A percentile compares a stretch with the other conserved stretches of the same genome.
Evolutionary conservation across 192 early-diverging fungal species (phyloP).

Genomic region (Coemansia sp.): DNA sequence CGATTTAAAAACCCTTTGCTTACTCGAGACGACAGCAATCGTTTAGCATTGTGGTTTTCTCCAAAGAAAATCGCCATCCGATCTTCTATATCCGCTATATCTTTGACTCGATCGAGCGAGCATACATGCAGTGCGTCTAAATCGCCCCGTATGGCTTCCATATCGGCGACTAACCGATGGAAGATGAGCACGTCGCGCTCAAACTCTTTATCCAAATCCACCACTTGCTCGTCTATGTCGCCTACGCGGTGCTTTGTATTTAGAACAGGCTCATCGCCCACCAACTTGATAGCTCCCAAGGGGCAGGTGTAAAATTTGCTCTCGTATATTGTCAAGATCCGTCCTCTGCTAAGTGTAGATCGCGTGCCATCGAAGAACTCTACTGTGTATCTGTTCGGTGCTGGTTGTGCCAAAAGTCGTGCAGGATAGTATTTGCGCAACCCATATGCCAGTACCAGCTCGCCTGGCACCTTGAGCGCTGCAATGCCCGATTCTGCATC

Average conservation of each 20-base stretch:
- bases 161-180: conserved; percentile 14
- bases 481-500: conserved; percentile 9
- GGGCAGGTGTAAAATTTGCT: conserved; percentile 38
- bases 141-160: conserved; percentile 16
- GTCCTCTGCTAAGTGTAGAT: conserved; percentile 9
- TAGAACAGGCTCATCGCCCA: conserved; percentile 34
- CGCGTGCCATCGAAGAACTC: conserved; percentile 42
- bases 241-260: not conserved
- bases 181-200: conserved; percentile 24
- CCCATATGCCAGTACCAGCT: conserved; percentile 36
- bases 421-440: conserved; percentile 51
- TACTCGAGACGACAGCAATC: conserved; percentile 22
- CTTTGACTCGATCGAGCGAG: conserved; percentile 12
- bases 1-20: conserved; percentile 34
- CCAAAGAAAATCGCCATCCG: conserved; percentile 40
- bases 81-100: conserved; percentile 21
- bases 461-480: conserved; percentile 41
- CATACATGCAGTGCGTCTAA: conserved; percentile 41
- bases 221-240: not conserved
- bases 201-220: conserved; percentile 31
- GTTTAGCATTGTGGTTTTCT: conserved; percentile 18
- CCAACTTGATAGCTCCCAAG: conserved; percentile 31
- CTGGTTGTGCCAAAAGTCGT: conserved; percentile 17
- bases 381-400: conserved; percentile 17
- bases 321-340: conserved; percentile 48